phyloP scores from a whole-genome alignment of 208 protist genomes.

The Trypanosoma platydactyli region DNA sequence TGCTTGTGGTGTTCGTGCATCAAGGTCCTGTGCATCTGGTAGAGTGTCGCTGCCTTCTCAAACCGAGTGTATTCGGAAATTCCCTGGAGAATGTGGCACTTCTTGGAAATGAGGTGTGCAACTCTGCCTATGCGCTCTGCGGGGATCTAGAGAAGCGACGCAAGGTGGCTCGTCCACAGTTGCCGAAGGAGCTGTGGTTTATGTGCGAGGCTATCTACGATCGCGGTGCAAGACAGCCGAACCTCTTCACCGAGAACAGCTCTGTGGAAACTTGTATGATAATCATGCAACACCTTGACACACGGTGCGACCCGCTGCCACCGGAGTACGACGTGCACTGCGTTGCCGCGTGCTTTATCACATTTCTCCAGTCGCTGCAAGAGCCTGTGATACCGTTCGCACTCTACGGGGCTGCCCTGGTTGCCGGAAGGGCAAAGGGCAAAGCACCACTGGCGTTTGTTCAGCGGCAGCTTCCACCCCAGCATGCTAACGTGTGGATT shows the following conservation, averaged over 20 bases:
- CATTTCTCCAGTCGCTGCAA: slow-evolving; percentile 73
- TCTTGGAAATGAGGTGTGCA: slow-evolving; percentile 53
- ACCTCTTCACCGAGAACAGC: slow-evolving; percentile 63
- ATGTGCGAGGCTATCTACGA: slow-evolving; percentile 69
- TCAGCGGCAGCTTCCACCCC: slow-evolving; percentile 60
- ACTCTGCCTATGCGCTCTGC: slow-evolving; percentile 59
- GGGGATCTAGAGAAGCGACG: slow-evolving; percentile 29
- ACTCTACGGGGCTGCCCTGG: slow-evolving; percentile 59
- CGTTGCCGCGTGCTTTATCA: slow-evolving; percentile 66
- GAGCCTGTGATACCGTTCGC: slow-evolving; percentile 79
- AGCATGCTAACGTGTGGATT: slow-evolving; percentile 83
- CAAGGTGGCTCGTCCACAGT: slow-evolving; percentile 43
- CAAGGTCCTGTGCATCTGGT: slow-evolving; percentile 53
- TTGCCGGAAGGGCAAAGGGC: slow-evolving; percentile 48
- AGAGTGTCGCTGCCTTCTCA: slow-evolving; percentile 58
- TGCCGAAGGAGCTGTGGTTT: slow-evolving; percentile 91
- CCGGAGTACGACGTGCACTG: slow-evolving; percentile 43
- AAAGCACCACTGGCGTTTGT: slow-evolving; percentile 63
- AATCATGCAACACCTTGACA: slow-evolving; percentile 80
- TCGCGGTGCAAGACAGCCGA: slow-evolving; percentile 26
- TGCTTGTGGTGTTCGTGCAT: slow-evolving; percentile 61
- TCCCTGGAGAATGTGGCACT: slow-evolving; percentile 69
- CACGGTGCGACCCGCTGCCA: slow-evolving; percentile 30
- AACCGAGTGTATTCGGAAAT: slow-evolving; percentile 82
- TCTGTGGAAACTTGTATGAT: slow-evolving; percentile 38